Evolutionary conservation across 2,329 filamentous ascomycete species (phyloP).

Genomic region (Cercospora citrullina): DNA sequence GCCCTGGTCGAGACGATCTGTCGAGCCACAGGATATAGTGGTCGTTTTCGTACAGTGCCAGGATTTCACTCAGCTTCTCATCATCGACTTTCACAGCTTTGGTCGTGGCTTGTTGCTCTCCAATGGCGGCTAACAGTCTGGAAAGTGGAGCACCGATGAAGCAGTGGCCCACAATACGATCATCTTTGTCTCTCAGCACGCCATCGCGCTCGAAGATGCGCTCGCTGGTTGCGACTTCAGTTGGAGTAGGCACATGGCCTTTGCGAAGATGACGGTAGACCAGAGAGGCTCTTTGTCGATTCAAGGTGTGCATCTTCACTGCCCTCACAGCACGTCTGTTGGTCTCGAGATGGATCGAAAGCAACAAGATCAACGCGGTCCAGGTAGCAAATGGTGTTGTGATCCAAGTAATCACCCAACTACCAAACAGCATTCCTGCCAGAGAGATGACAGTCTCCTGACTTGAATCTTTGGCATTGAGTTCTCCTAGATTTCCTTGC

Average conservation of each 20-base stretch:
- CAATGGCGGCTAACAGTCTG: slow-evolving; percentile 28
- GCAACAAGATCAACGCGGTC: slow-evolving; percentile 67
- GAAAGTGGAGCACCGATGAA: slow-evolving; percentile 51
- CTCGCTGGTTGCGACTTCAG: slow-evolving; percentile 62
- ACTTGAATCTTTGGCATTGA: slow-evolving; percentile 93
- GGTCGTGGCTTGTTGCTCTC: slow-evolving; percentile 35
- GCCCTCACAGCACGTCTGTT: slow-evolving; percentile 84
- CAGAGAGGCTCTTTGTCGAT: slow-evolving; percentile 81
- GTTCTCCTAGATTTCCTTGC: slow-evolving; percentile 82
- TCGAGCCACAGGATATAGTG: slow-evolving; percentile 62
- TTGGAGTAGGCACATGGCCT: slow-evolving; percentile 59
- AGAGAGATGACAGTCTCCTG: slow-evolving; percentile 93
- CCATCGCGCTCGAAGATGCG: slow-evolving; percentile 63
- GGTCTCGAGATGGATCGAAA: slow-evolving; percentile 74
- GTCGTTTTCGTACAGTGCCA: slow-evolving; percentile 48
- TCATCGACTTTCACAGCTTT: slow-evolving; percentile 21
- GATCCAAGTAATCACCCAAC: slow-evolving; percentile 74
- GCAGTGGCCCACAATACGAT: slow-evolving; percentile 53
- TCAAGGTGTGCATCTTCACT: slow-evolving; percentile 81
- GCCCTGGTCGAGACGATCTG: slow-evolving; percentile 37
- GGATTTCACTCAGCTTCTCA: slow-evolving; percentile 44
- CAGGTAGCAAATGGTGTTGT: slow-evolving; percentile 72
- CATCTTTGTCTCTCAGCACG: slow-evolving; percentile 59
- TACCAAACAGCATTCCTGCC: slow-evolving; percentile 82
- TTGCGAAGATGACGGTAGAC: slow-evolving; percentile 60